These are phyloP conservation scores for Ceratobasidium sp. DNA, from an alignment of 1,284 basidiomycete genomes.

Conservation along the genomic window DNA sequence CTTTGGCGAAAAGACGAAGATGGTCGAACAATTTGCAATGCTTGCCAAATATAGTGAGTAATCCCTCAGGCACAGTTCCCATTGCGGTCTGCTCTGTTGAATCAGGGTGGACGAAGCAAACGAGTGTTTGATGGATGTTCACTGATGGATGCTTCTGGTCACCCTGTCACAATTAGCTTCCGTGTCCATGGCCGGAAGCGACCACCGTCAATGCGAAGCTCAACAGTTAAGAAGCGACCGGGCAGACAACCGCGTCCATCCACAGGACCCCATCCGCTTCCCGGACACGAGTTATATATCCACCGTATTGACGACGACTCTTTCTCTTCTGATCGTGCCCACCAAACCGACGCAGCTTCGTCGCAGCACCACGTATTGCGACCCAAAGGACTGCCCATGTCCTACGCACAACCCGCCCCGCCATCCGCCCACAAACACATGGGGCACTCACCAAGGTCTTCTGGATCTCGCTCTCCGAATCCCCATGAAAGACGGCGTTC, in stretches of 20 bases:
- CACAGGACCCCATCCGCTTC: constrained; percentile 28
- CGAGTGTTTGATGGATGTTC: constrained; percentile 34
- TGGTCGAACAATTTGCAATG: constrained; percentile 36
- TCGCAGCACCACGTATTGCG: neutral
- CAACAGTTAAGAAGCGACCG: constrained; percentile 35
- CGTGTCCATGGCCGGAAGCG: constrained; percentile 41
- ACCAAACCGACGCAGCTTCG: neutral
- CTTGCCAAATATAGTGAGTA: constrained; percentile 39
- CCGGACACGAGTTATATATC: constrained; percentile 28
- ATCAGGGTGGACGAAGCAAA: constrained; percentile 18
- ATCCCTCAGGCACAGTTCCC: neutral
- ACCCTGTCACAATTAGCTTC: constrained; percentile 38
- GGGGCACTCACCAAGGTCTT: constrained; percentile 6
- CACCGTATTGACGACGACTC: constrained; percentile 9
- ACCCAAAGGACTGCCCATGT: neutral
- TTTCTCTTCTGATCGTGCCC: neutral
- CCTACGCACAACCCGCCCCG: neutral
- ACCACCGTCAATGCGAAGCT: constrained; percentile 38
- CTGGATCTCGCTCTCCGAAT: constrained; percentile 25
- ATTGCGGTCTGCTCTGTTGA: neutral
- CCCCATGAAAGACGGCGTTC: neutral
- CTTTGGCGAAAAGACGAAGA: constrained; percentile 38
- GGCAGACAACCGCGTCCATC: constrained; percentile 36
- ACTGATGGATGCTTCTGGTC: constrained; percentile 31
- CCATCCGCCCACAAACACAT: neutral